phyloP scores from a whole-genome alignment of 495 filamentous ascomycete genomes.

The Xylaria telfairii region DNA sequence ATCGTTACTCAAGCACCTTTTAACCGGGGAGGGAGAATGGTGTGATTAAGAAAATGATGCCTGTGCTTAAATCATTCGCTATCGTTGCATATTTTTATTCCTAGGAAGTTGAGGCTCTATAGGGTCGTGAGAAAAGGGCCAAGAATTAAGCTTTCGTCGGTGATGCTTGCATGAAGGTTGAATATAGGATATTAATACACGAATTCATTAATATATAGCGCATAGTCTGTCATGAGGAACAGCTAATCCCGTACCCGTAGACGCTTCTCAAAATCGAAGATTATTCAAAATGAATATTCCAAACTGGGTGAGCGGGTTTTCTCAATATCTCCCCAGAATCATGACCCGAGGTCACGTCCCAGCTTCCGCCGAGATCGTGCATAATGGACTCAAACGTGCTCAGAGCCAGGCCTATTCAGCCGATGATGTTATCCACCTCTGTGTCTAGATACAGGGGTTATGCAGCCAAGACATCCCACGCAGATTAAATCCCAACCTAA shows the following conservation, averaged over 20 bases:
- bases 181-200: background rate
- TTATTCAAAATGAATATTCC: background rate
- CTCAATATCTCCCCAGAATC: background rate
- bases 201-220: background rate
- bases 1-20: background rate
- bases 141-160: background rate
- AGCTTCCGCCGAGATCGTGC: background rate
- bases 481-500: constrained; percentile 4
- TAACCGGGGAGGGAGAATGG: background rate
- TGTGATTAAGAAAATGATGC: background rate
- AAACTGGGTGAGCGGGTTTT: background rate
- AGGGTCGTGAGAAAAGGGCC: background rate
- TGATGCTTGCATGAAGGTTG: background rate
- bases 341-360: background rate
- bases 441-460: background rate
- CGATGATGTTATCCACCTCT: constrained; percentile 3
- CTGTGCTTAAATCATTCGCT: background rate
- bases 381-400: constrained; percentile 23
- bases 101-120: background rate
- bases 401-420: constrained; percentile 17
- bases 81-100: background rate
- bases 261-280: background rate
- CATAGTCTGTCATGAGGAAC: too few species aligned
- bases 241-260: background rate
- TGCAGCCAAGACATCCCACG: constrained; percentile 18